Evolutionary conservation across 2,329 filamentous ascomycete genomes (phyloP).

Genomic region (Cadophora luteo-olivacea): DNA sequence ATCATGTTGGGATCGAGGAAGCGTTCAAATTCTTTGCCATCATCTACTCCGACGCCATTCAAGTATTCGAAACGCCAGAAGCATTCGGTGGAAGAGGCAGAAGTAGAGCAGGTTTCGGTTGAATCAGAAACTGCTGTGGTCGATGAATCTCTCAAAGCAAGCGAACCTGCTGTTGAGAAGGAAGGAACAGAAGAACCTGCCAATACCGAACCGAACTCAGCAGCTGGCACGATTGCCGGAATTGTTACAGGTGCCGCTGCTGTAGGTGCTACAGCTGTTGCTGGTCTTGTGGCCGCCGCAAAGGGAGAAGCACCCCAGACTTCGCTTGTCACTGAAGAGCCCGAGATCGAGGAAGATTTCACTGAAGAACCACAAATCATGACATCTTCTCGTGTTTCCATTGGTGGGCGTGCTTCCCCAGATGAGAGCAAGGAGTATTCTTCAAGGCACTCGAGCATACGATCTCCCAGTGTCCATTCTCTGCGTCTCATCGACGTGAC

Average conservation of each 20-base stretch:
- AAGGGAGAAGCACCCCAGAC: slow-evolving; percentile 36
- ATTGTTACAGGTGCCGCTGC: slow-evolving; percentile 32
- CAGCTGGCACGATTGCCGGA: slow-evolving; percentile 23
- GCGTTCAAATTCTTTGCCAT: slow-evolving; percentile 42
- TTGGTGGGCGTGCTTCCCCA: slow-evolving; percentile 39
- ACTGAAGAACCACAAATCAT: slow-evolving; percentile 45
- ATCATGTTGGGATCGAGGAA: slow-evolving; percentile 34
- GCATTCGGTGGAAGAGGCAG: slow-evolving; percentile 15
- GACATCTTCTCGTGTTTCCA: slow-evolving; percentile 45
- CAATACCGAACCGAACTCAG: slow-evolving; percentile 6
- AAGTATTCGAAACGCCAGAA: slow-evolving; percentile 32
- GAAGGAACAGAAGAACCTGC: slow-evolving; percentile 15
- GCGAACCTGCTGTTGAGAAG: slow-evolving; percentile 8
- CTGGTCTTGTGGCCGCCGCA: slow-evolving; percentile 32
- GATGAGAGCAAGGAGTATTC: slow-evolving; percentile 35
- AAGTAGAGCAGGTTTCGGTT: slow-evolving; percentile 2
- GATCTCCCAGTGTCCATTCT: slow-evolving; percentile 43
- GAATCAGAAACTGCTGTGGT: background rate
- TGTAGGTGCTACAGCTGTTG: slow-evolving; percentile 34
- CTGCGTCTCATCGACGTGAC: slow-evolving; percentile 44
- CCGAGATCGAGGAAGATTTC: slow-evolving; percentile 39
- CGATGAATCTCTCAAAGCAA: slow-evolving; percentile 14
- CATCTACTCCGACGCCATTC: slow-evolving; percentile 33
- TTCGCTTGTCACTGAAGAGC: slow-evolving; percentile 31
- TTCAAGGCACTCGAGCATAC: slow-evolving; percentile 38